Evolutionary conservation across 73 alveolate species (phyloP), one percentile per base, ranked within the genome.

Genomic region (Paramecium pentaurelia): DNA sequence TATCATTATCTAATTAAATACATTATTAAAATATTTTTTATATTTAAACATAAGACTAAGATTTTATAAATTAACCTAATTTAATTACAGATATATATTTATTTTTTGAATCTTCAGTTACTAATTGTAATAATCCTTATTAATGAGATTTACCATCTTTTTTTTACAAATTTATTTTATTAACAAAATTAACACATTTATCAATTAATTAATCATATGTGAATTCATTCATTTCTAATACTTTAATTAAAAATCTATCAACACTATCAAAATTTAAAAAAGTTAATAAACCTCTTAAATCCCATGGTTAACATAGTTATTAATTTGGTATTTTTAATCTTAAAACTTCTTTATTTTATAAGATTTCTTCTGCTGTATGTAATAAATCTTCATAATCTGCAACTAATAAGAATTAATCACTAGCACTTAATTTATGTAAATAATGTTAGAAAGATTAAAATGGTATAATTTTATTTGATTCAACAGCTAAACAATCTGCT

Each of bases 401-500:
- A 49, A 80, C 91, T 11, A 80, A 49, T 27, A 80, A 47, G 28
- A 45, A 80, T 22, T 42, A 36, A 80, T 80, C 91, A 80, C 51
- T 80, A 27, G 73, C 91, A 49, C 58, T 42, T 22, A 80, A n/a
- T 80, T 80, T 80, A 49, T 80, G 47, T 42, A 80, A 32, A 12
- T 80, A 80, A 80, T 80, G 91, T 49, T 45, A 80, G 14, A 80
- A 80, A 2, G 77, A 45, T 32, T 27, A 25, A 44, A 44, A 80
- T 45, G 91, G 91, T 1, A 80, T 49, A 12, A 27, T 32, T 80
- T 80, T 80, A 20, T 47, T 34, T 4, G 71, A 80, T 45, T 80
- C 91, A 25, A 80, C 51, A 1, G 91, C 91, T 45, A 80, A 45
- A 80, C 71, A 80, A 22, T 80, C 91, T 4, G 91, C 91, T 25